A percentile compares a stretch with the other conserved stretches of the same genome.
These are phyloP conservation scores for Fusarium duplospermum DNA, from an alignment of 2,329 filamentous ascomycete genomes.

Conservation along the genomic window DNA sequence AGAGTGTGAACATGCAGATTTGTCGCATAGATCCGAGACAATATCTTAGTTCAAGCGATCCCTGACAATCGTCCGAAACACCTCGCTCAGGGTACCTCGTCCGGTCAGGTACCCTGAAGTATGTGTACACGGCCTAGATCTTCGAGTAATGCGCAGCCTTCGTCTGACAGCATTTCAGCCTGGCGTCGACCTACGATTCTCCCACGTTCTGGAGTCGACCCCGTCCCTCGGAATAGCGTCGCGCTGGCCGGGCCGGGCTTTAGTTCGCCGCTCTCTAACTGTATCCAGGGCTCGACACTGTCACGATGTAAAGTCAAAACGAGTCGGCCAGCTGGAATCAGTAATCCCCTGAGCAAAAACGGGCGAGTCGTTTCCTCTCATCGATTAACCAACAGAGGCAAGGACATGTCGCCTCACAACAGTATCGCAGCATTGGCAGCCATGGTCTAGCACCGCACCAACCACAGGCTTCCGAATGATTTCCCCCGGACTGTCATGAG, in stretches of 20 bases:
- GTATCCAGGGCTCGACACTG: neutral
- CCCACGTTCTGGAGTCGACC: neutral
- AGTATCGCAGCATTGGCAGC: neutral
- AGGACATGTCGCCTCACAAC: neutral
- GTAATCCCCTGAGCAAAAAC: neutral
- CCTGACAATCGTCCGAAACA: neutral
- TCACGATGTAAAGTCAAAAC: neutral
- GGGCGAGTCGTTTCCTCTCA: neutral
- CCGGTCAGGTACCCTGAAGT: neutral
- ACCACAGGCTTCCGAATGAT: neutral
- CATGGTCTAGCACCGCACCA: neutral
- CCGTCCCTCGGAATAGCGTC: neutral
- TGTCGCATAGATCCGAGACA: constrained; percentile 6
- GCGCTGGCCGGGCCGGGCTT: neutral
- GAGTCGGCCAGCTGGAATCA: neutral
- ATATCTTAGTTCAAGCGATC: neutral
- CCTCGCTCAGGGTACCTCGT: neutral
- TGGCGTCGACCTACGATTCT: neutral
- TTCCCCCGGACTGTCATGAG: neutral
- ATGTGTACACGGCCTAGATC: neutral
- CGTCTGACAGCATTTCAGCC: neutral
- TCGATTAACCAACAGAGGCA: neutral
- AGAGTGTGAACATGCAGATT: neutral
- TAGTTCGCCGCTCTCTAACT: neutral
- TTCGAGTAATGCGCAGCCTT: neutral